phyloP scores from a whole-genome alignment of 2,329 filamentous ascomycete species.

The Penicillium sp. region DNA sequence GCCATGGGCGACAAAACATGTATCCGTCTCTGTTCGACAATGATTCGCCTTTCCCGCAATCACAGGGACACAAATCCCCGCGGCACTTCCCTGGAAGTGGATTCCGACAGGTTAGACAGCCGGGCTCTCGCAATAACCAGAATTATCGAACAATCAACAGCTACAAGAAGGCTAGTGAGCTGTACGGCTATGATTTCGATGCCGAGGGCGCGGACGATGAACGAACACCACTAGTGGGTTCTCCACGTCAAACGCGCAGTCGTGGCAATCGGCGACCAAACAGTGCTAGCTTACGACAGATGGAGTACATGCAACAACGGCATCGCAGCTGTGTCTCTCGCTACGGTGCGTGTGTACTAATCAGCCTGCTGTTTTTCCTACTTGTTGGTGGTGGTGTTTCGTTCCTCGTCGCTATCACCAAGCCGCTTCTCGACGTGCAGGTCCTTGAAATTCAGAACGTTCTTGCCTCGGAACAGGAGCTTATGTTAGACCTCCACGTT shows the following conservation, averaged over 20 bases:
- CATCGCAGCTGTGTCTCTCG: slow-evolving; percentile 69
- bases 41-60: slow-evolving; percentile 71
- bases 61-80: slow-evolving; percentile 69
- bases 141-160: slow-evolving; percentile 51
- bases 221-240: slow-evolving; percentile 76
- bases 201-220: slow-evolving; percentile 85
- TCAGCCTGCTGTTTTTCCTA: slow-evolving; percentile 80
- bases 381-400: slow-evolving; percentile 84
- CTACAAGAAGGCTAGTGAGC: slow-evolving; percentile 64
- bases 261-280: slow-evolving; percentile 58
- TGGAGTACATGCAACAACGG: slow-evolving; percentile 74
- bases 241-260: slow-evolving; percentile 65
- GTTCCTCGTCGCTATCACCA: slow-evolving; percentile 89
- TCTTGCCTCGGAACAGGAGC: slow-evolving; percentile 88
- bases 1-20: slow-evolving; percentile 72
- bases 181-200: slow-evolving; percentile 78
- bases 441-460: slow-evolving; percentile 86
- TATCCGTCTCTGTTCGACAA: slow-evolving; percentile 76
- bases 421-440: slow-evolving; percentile 78
- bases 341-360: slow-evolving; percentile 83
- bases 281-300: slow-evolving; percentile 66
- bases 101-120: slow-evolving; percentile 69
- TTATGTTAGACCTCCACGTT: slow-evolving; percentile 91
- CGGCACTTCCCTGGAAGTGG: slow-evolving; percentile 56
- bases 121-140: slow-evolving; percentile 67